Base-by-base conservation (phyloP, 1,139 yeast genomes). In the Taphrina deformans region DNA sequence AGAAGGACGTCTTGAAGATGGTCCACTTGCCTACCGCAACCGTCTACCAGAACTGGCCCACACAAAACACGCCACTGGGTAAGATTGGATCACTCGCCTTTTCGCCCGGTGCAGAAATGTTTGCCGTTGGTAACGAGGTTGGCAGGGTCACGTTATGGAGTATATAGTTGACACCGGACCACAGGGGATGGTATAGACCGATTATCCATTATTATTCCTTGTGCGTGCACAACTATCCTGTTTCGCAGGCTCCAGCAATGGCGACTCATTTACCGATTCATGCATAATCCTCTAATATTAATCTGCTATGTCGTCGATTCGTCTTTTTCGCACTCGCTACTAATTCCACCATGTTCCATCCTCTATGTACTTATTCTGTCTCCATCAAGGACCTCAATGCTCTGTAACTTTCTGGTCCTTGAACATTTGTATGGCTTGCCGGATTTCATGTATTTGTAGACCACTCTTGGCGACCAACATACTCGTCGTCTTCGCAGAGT, bases 41-140 rank as follows among this genome's bases (percentile, higher is more conserved):
- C 12, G 96, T 89, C 2, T 95, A 86, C 76, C 82, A 86, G 65
- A 95, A 95, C 79, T 95, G 99, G 99, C 99, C 99, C 23, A 93
- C 98, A 1, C 86, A 93, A 66, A 93, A 91, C 7, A 92, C 99
- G 0, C 99, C 99, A 2, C 82, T 95, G 70, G 99, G 99, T 27
- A 85, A 87, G 70, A 97, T 95, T 50, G 89, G 97, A 0, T 78
- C 87, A n/a, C 87, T 85, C 2, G 83, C 85, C 10, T 92, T 92
- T 75, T 85, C 96, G 29, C 92, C 96, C 29, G 85, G 85, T 69
- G 85, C 86, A 66, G 93, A 90, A 75, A 85, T 91, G 86, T 76
- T 93, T 67, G 90, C 93, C 18, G 83, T 91, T 1, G 99, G 97
- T 68, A 93, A 92, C 72, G 96, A 90, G 72, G 88, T 85, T 31